Evolutionary conservation across 108 stramenopile genomes (phyloP).

Genomic region (Nitzschia inconspicua): DNA sequence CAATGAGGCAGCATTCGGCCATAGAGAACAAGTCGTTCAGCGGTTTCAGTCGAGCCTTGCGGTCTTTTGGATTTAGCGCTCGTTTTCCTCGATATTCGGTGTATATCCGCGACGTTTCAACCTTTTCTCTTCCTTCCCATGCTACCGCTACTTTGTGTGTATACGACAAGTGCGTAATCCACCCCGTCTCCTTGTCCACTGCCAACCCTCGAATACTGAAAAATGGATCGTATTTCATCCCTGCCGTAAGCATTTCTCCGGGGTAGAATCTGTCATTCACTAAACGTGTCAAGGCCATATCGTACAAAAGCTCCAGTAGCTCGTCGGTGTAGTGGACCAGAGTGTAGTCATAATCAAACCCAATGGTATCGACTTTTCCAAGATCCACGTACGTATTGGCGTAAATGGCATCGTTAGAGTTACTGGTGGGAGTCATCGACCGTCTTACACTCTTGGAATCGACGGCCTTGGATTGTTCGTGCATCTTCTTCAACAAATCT

Average conservation of each 20-base stretch:
- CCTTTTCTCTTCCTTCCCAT: conserved; percentile 85
- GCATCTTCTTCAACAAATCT: conserved; percentile 43
- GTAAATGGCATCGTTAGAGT: conserved; percentile 58
- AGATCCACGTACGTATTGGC: conserved; percentile 92
- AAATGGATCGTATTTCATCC: conserved; percentile 69
- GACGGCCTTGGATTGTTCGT: conserved; percentile 39
- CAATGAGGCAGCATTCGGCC: conserved; percentile 96
- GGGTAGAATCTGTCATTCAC: conserved; percentile 88
- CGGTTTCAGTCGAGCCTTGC: conserved; percentile 77
- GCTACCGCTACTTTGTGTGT: conserved; percentile 93
- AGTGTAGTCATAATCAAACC: conserved; percentile 97
- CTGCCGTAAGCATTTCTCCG: conserved; percentile 64
- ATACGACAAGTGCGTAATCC: conserved; percentile 93
- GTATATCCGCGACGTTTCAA: conserved; percentile 59
- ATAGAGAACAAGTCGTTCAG: conserved; percentile 94
- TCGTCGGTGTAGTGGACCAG: conserved; percentile 88
- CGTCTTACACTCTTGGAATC: conserved; percentile 16
- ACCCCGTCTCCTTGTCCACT: conserved; percentile 92
- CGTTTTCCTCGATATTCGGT: conserved; percentile 86
- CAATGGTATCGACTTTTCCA: conserved; percentile 87
- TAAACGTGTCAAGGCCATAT: conserved; percentile 85
- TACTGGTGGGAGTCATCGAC: not conserved
- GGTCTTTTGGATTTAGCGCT: conserved; percentile 64
- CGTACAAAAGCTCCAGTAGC: conserved; percentile 86
- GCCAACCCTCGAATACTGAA: conserved; percentile 91